These are phyloP conservation scores for Vararia minispora DNA, from an alignment of 768 basidiomycete genomes.

Conservation along the genomic window DNA sequence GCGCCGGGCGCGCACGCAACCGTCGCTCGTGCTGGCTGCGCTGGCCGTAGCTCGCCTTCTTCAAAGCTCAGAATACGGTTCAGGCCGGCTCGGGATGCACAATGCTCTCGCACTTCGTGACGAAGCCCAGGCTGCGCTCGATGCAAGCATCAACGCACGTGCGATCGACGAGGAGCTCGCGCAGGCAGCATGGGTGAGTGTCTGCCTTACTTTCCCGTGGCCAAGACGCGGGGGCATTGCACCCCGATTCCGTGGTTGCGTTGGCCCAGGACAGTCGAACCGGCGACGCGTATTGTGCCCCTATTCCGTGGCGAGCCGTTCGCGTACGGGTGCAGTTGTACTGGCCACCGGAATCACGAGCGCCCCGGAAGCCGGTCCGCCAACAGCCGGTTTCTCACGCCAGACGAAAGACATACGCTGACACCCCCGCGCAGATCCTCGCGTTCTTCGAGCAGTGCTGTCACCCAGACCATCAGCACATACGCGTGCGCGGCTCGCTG, in stretches of 20 bases:
- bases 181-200: constrained; percentile 64
- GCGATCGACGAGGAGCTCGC: constrained; percentile 68
- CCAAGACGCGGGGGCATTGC: too few species aligned
- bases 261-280: too few species aligned
- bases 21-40: constrained; percentile 49
- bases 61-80: constrained; percentile 53
- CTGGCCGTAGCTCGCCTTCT: constrained; percentile 60
- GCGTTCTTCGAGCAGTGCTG: constrained; percentile 64
- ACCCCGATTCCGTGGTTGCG: too few species aligned
- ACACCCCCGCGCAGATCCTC: constrained; percentile 35
- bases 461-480: constrained; percentile 46
- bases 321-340: too few species aligned
- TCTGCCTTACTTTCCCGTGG: not conserved
- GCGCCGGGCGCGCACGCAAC: constrained; percentile 48
- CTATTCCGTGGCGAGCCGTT: too few species aligned
- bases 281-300: too few species aligned
- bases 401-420: constrained; percentile 2
- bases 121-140: constrained; percentile 57
- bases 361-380: too few species aligned
- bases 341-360: too few species aligned
- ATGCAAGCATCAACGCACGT: constrained; percentile 57
- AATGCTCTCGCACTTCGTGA: constrained; percentile 52
- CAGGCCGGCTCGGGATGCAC: constrained; percentile 37
- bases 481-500: constrained; percentile 46
- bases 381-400: not conserved